Conservation (phyloP, 345 rosid species). For the Eucalyptus sideroxylon region DNA sequence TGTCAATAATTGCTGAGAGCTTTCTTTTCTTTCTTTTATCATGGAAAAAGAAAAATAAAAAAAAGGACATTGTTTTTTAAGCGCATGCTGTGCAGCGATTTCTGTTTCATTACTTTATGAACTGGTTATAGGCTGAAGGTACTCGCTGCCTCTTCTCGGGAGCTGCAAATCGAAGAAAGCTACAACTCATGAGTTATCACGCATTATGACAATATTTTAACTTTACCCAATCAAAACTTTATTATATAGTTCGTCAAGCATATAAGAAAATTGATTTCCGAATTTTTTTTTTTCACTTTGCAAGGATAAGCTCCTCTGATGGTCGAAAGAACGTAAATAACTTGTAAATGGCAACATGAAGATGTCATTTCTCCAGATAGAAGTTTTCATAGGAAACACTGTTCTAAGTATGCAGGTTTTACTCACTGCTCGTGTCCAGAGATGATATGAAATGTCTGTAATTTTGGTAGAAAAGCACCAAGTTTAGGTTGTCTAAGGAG, state of each 20-base stretch:
- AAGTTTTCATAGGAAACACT: not conserved
- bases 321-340: not conserved
- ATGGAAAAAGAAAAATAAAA: not conserved
- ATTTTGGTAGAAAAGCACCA: not conserved
- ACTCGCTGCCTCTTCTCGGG: slow-evolving; percentile 98
- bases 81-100: not conserved
- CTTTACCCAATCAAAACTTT: not conserved
- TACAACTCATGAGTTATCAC: not conserved
- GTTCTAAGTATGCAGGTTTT: not conserved
- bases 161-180: slow-evolving; percentile 39
- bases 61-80: not conserved
- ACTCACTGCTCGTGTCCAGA: not conserved
- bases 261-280: not conserved
- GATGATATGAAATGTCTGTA: not conserved
- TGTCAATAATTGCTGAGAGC: not conserved
- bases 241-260: not conserved
- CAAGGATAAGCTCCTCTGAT: not conserved
- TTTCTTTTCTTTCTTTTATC: not conserved
- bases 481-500: not conserved
- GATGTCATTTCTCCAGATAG: not conserved
- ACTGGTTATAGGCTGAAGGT: slow-evolving; percentile 97
- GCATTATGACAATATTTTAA: not conserved
- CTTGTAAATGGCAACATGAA: not conserved
- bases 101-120: slow-evolving; percentile 58
- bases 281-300: not conserved